Percentiles rank a stretch among this genome's conserved stretches.
Conservation (phyloP, 257 asterid species). For the Fraxinus pennsylvanica region DNA sequence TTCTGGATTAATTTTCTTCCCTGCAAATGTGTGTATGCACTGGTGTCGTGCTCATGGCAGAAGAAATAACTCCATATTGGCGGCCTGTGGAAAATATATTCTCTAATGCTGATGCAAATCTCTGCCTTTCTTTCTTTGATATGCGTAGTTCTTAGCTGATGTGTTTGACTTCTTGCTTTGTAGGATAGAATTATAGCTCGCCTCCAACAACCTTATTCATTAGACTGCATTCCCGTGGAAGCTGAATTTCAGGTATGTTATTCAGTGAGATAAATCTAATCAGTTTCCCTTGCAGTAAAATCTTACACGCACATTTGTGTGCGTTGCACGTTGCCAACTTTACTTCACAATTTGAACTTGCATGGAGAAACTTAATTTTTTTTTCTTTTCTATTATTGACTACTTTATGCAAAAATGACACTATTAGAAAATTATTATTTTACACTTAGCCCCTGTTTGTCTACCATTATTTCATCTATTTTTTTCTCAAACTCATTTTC, state of each 20-base stretch:
- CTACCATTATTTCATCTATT: too few relatives aligned
- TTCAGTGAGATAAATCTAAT: constrained; percentile 15
- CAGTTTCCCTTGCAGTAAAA: constrained; percentile 7
- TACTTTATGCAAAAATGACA: neutral
- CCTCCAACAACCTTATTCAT: constrained; percentile 95
- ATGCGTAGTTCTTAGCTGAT: constrained; percentile 2
- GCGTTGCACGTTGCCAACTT: neutral
- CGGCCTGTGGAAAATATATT: neutral
- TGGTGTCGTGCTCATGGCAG: neutral
- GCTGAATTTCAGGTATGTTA: constrained; percentile 87
- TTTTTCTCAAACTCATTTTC: too few relatives aligned
- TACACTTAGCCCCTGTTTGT: neutral
- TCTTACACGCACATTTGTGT: neutral
- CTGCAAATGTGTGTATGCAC: neutral
- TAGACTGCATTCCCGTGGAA: constrained; percentile 99
- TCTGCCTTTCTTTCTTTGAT: constrained; percentile 1
- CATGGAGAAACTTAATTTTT: neutral
- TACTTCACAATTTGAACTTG: neutral
- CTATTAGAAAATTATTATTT: neutral
- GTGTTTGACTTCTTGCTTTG: constrained; percentile 28
- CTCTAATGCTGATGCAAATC: neutral
- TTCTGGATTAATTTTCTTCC: neutral
- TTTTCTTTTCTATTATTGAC: neutral
- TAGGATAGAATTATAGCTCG: constrained; percentile 98
- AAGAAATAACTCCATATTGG: neutral